Evolutionary conservation across 2,329 filamentous ascomycete genomes (phyloP), one percentile per base, ranked within the genome.

Genomic region (Podosphaera xanthii): DNA sequence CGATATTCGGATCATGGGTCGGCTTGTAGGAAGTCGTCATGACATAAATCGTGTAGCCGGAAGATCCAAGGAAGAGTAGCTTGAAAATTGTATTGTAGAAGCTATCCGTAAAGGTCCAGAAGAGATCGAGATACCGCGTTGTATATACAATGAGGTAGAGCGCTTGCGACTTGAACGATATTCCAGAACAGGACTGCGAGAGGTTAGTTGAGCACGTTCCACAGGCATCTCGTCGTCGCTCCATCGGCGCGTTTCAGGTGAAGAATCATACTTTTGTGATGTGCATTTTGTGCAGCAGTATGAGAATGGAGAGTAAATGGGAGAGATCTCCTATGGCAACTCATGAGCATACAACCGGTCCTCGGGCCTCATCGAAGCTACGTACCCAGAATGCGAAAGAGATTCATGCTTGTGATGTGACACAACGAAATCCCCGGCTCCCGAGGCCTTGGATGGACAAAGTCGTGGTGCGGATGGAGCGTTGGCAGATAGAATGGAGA

Each of bases 1-100:
- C 92, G 70, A 94, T 81, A 70, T 94, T 95, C 59, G 91, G 88
- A 69, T 98, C 92, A 74, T 95, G 91, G 40, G 92, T 97, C 34
- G 92, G 91, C 73, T 94, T 94, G 80, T 92, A 98, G 68, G 91
- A 87, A 66, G 88, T 94, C 62, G 92, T 85, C 92, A 98, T 98
- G 65, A 97, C 82, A 75, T 96, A 97, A 71, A 98, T 82, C 68
- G 90, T 94, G 77, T 98, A 98, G 63, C 84, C 82, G 63, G 94
- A 90, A 33, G 87, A 84, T 63, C 75, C 77, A 71, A 98, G 90
- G 77, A 97, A 98, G 70, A 96, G 78, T 68, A 97, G 81, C 73
- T 98, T 98, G 78, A 97, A 96, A 68, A 87, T 73, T 62, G 92
- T 84, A 75, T 97, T 96, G 80, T 96, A 98, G 63, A 87, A 72